Base-by-base conservation (phyloP, 805 yeast species). In the Tetrapisispora taiwanensis region DNA sequence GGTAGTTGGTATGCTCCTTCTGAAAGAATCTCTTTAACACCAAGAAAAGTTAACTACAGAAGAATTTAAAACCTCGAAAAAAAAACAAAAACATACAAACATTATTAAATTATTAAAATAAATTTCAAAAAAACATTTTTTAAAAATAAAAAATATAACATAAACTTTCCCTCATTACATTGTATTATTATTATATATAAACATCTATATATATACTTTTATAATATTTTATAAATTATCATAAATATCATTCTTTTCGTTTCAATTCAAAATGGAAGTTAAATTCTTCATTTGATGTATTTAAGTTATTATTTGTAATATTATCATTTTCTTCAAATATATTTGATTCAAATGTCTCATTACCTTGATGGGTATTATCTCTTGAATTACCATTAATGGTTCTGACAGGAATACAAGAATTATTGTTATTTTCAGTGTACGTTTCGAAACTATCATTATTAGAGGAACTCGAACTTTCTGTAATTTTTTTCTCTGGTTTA, bases 1-100 rank as follows among this genome's bases (percentile, higher is more conserved):
- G 72, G 73, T 46, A 72, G 84, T 53, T 71, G 76, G 78, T 78
- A 81, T 61, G 68, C 78, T n/a, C 84, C 92, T 2, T 66, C 74
- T 44, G 67, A 68, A 24, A 72, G 76, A 56, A 68, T 78, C 41
- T 45, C 60, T 15, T 48, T 60, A 35, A 50, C 62, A 18, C 56
- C 58, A 8, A 55, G 64, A 44, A 61, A 60, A 46, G 36, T 56
- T 19, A 59, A 60, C 39, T 38, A 45, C 18, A 42, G 46, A 35
- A 45, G 35, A 34, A 35, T 34, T 31, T 45, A 38, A 38, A 20
- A 1, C n/a, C n/a, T 28, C 14, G 5, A 22, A 22, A 8, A 22
- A 22, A n/a, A n/a, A n/a, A n/a, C n/a, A n/a, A n/a, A n/a, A n/a
- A n/a, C n/a, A n/a, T n/a, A n/a, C n/a, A n/a, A n/a, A n/a, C n/a